Percentiles rank a stretch among this genome's conserved stretches.
phyloP scores from a whole-genome alignment of 106 monocot genomes.

The Dioscorea dumetorum region DNA sequence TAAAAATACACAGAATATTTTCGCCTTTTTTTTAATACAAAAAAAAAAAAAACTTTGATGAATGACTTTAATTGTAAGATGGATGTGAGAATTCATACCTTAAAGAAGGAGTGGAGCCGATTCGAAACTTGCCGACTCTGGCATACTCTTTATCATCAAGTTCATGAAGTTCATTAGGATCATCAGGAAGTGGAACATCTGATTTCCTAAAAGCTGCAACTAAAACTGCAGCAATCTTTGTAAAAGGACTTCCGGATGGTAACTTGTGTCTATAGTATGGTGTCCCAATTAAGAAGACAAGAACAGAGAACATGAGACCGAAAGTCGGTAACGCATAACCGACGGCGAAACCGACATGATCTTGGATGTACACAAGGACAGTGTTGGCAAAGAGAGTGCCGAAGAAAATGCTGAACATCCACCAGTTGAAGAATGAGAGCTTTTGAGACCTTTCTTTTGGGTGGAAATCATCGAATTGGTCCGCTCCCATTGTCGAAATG shows the following conservation, averaged over 20 bases:
- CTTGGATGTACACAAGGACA: conserved; percentile 55
- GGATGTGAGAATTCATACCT: conserved; percentile 7
- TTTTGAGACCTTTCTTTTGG: conserved; percentile 39
- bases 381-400: conserved; percentile 55
- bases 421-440: conserved; percentile 71
- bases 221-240: conserved; percentile 35
- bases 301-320: conserved; percentile 27
- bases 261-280: conserved; percentile 43
- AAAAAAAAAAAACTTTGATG: no score
- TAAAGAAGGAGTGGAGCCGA: conserved; percentile 20
- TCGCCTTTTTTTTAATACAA: no score
- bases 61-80: no score
- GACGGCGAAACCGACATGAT: conserved; percentile 37
- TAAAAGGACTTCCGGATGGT: conserved; percentile 43
- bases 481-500: conserved; percentile 58
- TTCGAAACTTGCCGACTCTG: conserved; percentile 18
- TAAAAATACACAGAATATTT: neutral
- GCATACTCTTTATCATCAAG: conserved; percentile 15
- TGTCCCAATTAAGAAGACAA: conserved; percentile 40
- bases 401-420: conserved; percentile 56
- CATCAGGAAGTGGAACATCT: conserved; percentile 15
- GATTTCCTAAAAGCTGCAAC: conserved; percentile 32
- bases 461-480: conserved; percentile 61
- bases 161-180: conserved; percentile 39
- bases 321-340: conserved; percentile 46